A percentile compares a stretch with the other conserved stretches of the same genome.
These are phyloP conservation scores for Candida morakotiae DNA, from an alignment of 805 yeast species.

Conservation along the genomic window DNA sequence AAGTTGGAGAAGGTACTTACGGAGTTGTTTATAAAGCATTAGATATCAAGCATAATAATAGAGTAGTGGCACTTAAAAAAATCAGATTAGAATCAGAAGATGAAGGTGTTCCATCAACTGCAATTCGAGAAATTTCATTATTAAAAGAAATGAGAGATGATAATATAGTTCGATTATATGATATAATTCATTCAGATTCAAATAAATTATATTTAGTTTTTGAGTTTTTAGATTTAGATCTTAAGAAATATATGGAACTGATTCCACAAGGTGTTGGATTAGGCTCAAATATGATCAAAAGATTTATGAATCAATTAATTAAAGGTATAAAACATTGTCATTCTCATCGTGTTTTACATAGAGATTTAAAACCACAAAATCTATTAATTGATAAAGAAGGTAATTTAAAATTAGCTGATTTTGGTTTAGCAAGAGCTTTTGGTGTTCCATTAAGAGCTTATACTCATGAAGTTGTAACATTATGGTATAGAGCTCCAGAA, in stretches of 20 bases:
- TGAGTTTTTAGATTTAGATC: conserved; percentile 90
- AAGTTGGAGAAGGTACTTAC: conserved; percentile 96
- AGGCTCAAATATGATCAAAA: conserved; percentile 83
- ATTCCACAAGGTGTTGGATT: conserved; percentile 88
- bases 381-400: conserved; percentile 71
- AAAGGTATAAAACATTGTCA: conserved; percentile 87
- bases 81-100: conserved; percentile 94
- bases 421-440: conserved; percentile 82
- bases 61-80: conserved; percentile 94
- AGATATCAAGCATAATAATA: conserved; percentile 81
- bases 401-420: conserved; percentile 76
- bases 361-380: conserved; percentile 89
- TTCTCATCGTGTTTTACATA: conserved; percentile 82
- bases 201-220: conserved; percentile 90
- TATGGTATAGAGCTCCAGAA: conserved; percentile 98
- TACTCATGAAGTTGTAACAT: conserved; percentile 95
- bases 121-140: conserved; percentile 92
- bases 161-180: conserved; percentile 85
- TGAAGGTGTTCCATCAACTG: conserved; percentile 98
- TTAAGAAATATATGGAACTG: conserved; percentile 95
- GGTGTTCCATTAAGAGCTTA: conserved; percentile 97
- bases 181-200: conserved; percentile 91
- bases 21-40: conserved; percentile 97
- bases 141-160: conserved; percentile 92
- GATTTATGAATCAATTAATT: conserved; percentile 81